Evolutionary conservation across 306 rosid species (phyloP).

Genomic region (Lathyrus tuberosus): DNA sequence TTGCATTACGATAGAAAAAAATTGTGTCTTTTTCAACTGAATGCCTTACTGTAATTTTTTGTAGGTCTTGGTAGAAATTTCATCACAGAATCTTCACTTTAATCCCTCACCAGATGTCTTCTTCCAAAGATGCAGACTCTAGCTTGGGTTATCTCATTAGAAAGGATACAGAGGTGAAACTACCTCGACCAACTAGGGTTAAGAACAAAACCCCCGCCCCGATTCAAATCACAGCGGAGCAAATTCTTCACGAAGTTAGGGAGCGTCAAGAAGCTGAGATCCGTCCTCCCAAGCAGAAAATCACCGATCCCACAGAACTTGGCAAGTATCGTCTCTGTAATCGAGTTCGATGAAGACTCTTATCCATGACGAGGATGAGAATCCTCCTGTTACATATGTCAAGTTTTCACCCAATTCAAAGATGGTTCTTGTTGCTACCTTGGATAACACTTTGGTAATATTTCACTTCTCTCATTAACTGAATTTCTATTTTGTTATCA

Average conservation of each 20-base stretch:
- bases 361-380: too few species aligned
- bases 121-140: not conserved
- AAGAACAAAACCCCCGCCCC: conserved; percentile 96
- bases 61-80: too few species aligned
- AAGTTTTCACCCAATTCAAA: conserved; percentile 88
- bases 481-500: not conserved
- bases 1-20: too few species aligned
- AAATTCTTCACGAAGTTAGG: conserved; percentile 87
- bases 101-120: not conserved
- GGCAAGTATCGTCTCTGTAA: conserved; percentile 5
- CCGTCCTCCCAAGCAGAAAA: conserved; percentile 15
- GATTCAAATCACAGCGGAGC: conserved; percentile 87
- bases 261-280: conserved; percentile 64
- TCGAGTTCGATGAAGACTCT: too few species aligned
- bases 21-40: too few species aligned
- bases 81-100: too few species aligned
- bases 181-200: conserved; percentile 86
- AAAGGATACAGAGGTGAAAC: not conserved
- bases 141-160: not conserved
- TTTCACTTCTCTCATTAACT: too few species aligned
- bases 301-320: conserved; percentile 5
- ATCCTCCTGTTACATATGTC: conserved; percentile 90
- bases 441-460: too few species aligned
- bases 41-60: too few species aligned
- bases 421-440: conserved; percentile 87